Percentiles rank a stretch among this genome's conserved stretches.
phyloP scores from a whole-genome alignment of 192 early-diverging fungal species.

The Entomortierella beljakovae region DNA sequence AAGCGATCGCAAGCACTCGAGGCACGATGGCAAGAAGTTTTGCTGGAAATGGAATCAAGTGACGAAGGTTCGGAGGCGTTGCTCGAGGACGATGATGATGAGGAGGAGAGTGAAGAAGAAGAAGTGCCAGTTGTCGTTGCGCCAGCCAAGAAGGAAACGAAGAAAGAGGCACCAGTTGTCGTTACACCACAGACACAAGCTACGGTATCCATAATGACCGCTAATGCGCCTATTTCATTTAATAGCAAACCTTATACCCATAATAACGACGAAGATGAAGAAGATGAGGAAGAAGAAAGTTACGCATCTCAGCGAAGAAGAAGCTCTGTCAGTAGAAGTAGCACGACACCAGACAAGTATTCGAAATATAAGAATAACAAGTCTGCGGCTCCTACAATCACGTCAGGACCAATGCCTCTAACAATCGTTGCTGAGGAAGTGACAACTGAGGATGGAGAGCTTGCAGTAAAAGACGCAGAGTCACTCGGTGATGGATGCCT shows the following conservation, averaged over 20 bases:
- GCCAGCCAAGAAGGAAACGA: conserved; percentile 11
- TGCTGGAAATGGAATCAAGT: conserved; percentile 49
- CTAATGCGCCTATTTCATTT: neutral
- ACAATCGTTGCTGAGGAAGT: conserved; percentile 22
- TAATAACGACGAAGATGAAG: conserved; percentile 12
- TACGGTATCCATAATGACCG: neutral
- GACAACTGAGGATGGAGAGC: conserved; percentile 19
- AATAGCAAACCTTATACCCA: neutral
- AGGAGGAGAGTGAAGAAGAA: conserved; percentile 20
- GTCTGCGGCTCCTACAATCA: neutral
- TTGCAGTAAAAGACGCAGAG: neutral
- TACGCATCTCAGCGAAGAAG: conserved; percentile 19
- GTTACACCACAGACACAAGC: neutral
- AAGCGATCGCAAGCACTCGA: conserved; percentile 47
- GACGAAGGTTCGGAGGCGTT: conserved; percentile 41
- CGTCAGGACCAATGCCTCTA: conserved; percentile 8
- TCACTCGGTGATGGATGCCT: conserved; percentile 10
- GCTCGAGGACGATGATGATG: conserved; percentile 38
- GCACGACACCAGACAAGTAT: conserved; percentile 39
- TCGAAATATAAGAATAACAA: conserved; percentile 46
- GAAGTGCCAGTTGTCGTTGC: neutral
- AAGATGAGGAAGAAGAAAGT: conserved; percentile 30
- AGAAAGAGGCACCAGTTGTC: neutral
- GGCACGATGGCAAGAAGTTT: conserved; percentile 42
- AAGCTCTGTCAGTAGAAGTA: conserved; percentile 31